Evolutionary conservation across 768 basidiomycete species (phyloP), one percentile per base, ranked within the genome.

Genomic region (Tulasnella calospora): DNA sequence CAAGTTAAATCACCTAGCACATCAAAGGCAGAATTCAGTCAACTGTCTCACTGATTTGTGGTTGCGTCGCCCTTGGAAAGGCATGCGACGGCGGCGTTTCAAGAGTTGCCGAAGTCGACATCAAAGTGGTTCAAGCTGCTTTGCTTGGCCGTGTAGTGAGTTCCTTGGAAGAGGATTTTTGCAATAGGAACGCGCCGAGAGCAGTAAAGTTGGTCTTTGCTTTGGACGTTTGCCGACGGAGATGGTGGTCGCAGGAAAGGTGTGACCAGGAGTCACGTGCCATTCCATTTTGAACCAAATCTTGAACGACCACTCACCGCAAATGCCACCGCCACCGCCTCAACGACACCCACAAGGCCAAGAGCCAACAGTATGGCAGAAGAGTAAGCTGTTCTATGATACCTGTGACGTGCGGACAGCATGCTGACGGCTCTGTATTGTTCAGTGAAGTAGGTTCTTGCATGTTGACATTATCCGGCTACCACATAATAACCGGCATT

Each of bases 51-150:
- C 94, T 92, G 80, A 94, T 95, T 84, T 95, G 94, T 47, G 94
- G 93, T 81, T 95, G 94, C 81, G 91, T 91, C 72, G 94, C 93
- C 3, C 81, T 84, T 79, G 94, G 94, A 82, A 95, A 93, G 7
- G 88, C 85, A 21, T 86, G 87, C 77, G 83, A 38, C 71, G 35
- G 71, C 36, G 71, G 71, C 71, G 57, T 61, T 61, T 61, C 57
- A 13, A 23, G 57, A 27, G 57, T 23, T 23, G 30, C 57, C 57
- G 57, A n/a, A 8, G 57, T 8, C 8, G 57, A 61, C 57, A 61
- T 61, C 30, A n/a, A n/a, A 30, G 7, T 8, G 23, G 57, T 27
- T 30, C 57, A 61, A 61, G 10, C n/a, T n/a, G n/a, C n/a, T n/a
- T 27, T 61, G 57, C n/a, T 61, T 30, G 10, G 30, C 23, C 12